These are phyloP conservation scores for Hypholoma sublateritium DNA, from an alignment of 768 basidiomycete species.

Conservation along the genomic window DNA sequence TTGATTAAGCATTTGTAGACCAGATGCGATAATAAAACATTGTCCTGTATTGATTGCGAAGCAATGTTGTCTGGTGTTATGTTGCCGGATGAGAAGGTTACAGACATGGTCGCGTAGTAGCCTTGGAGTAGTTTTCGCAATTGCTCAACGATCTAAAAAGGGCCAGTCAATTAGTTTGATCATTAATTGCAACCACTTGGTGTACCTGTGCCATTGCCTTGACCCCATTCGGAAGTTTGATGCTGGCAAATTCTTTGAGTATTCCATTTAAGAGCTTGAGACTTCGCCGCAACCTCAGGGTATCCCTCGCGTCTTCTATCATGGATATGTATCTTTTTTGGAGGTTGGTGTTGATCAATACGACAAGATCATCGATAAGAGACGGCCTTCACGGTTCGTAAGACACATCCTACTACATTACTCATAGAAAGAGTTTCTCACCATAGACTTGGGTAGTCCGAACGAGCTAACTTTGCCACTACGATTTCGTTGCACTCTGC, in stretches of 20 bases:
- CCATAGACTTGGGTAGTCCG: conserved; percentile 78
- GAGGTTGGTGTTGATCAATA: conserved; percentile 52
- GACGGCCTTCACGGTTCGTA: conserved; percentile 46
- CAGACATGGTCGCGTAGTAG: conserved; percentile 60
- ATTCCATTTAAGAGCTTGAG: conserved; percentile 65
- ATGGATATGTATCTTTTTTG: conserved; percentile 46
- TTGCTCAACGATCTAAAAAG: conserved; percentile 50
- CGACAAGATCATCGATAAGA: conserved; percentile 55
- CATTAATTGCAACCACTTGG: conserved; percentile 1
- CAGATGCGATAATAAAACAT: conserved; percentile 59
- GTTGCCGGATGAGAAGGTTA: conserved; percentile 35
- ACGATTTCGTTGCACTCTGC: conserved; percentile 76
- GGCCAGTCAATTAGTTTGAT: neutral
- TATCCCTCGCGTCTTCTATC: conserved; percentile 40
- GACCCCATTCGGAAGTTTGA: conserved; percentile 70
- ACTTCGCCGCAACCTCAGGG: conserved; percentile 55
- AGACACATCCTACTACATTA: neutral
- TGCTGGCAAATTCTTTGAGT: conserved; percentile 66
- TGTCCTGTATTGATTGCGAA: conserved; percentile 33
- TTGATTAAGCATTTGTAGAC: conserved; percentile 75
- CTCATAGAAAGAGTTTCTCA: conserved; percentile 27
- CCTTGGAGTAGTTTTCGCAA: conserved; percentile 54
- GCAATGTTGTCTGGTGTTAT: conserved; percentile 45
- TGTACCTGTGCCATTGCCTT: conserved; percentile 65
- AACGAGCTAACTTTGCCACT: conserved; percentile 73